Evolutionary conservation across 257 asterid genomes (phyloP).

Genomic region (Lavandula angustifolia): DNA sequence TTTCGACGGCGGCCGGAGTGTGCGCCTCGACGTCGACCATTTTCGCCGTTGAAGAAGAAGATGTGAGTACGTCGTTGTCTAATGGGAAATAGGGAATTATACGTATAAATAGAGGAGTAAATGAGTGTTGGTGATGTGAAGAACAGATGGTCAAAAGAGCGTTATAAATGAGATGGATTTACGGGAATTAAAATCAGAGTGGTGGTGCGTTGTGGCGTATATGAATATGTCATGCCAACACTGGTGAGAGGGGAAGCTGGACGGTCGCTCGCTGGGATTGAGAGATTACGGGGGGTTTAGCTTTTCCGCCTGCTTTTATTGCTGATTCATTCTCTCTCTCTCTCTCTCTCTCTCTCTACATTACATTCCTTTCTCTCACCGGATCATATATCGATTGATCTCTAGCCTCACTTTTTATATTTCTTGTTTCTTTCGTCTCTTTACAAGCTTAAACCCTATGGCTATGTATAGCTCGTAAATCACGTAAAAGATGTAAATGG

Average conservation of each 20-base stretch:
- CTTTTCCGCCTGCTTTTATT: constrained; percentile 4
- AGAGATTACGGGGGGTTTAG: background rate
- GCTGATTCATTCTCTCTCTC: background rate
- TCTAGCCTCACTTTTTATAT: no score
- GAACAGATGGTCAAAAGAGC: background rate
- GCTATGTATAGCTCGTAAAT: no score
- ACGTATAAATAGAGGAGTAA: background rate
- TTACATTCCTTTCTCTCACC: no score
- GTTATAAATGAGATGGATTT: constrained; percentile 7
- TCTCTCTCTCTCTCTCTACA: background rate
- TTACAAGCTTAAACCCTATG: no score
- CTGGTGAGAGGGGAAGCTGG: constrained; percentile 27
- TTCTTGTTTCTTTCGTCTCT: no score
- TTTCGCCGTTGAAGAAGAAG: constrained; percentile 3
- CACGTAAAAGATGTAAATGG: no score
- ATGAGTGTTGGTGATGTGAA: background rate
- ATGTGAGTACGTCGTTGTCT: background rate
- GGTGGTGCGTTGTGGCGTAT: constrained; percentile 17
- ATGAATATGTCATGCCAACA: constrained; percentile 29
- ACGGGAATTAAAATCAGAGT: no score
- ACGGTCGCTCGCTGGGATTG: constrained; percentile 9
- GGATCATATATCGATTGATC: no score
- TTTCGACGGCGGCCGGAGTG: background rate
- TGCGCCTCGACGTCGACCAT: constrained; percentile 38
- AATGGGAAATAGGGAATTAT: background rate